Base-by-base conservation (phyloP, 2,329 filamentous ascomycete species). In the Microsporum audouinii region DNA sequence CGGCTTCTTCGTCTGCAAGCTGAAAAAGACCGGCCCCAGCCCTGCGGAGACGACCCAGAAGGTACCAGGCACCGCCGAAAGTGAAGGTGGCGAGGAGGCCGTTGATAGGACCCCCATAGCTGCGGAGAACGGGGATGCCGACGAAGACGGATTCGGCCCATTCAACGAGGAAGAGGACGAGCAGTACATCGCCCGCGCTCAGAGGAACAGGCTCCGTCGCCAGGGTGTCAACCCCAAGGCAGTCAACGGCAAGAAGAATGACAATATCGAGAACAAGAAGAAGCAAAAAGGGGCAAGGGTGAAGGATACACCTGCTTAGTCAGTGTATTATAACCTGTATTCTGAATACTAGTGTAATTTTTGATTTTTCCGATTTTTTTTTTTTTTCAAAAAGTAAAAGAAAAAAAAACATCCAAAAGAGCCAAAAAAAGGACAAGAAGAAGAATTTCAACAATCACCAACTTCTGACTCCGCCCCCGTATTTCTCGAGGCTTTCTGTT, bases 1-100 rank as follows among this genome's bases (percentile, higher is more conserved):
- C 73, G 94, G 94, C 65, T 99, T 99, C 85, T 99, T 91, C 73
- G 94, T 99, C 64, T 89, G 91, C 70, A 99, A 99, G 76, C 88
- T 99, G 77, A 91, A 95, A 76, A 99, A 99, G 82, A 84, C 84
- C 14, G 92, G 85, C 0, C 88, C 89, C 2, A 89, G 88, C 45
- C 86, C 88, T 39, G 64, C 63, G 1, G 47, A 63, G 45, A 65
- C 65, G 6, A 58, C 66, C 57, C 67, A 65, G 51, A 60, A 67
- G 27, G 51, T n/a, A 34, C 63, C 64, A n/a, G 64, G 65, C 31
- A 64, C 65, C 7, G 65, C 68, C 2, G 61, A 43, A 58, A 73
- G 79, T 41, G 76, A 77, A 56, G 78, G 79, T 39, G 76, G 78
- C 56, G 79, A 80, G 53, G 70, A 77, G 47, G 73, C 82, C 61